Evolutionary conservation across 139 green algal species (phyloP).

Genomic region (Picochlorum sp.): DNA sequence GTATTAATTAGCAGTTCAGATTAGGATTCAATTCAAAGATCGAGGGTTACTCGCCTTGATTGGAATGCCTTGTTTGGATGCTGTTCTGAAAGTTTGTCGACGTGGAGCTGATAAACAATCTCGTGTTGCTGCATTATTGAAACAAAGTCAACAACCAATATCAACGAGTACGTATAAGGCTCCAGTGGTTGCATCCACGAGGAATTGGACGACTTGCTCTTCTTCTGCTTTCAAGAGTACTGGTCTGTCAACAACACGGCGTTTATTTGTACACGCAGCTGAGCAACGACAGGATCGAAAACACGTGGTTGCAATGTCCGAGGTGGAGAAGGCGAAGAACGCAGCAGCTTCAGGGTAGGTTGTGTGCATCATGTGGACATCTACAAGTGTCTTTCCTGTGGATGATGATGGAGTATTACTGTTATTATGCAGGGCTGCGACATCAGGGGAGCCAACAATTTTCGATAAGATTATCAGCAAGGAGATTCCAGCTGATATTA

Average conservation of each 20-base stretch:
- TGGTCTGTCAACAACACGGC: too few relatives aligned
- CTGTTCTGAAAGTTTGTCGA: neutral
- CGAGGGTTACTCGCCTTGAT: neutral
- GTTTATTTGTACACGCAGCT: too few relatives aligned
- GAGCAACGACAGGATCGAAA: constrained; percentile 17
- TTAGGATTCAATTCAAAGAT: neutral
- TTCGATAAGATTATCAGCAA: constrained; percentile 96
- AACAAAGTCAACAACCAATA: neutral
- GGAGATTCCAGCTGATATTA: constrained; percentile 74
- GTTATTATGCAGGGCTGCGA: constrained; percentile 10
- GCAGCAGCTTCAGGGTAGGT: constrained; percentile 25
- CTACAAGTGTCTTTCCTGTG: too few relatives aligned
- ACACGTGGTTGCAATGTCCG: constrained; percentile 9
- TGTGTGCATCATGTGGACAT: too few relatives aligned
- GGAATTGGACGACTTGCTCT: too few relatives aligned
- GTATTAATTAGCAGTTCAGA: neutral
- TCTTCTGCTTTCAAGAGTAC: too few relatives aligned
- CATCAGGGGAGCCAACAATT: constrained; percentile 60
- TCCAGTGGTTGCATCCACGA: too few relatives aligned
- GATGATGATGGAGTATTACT: too few relatives aligned
- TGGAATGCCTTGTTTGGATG: neutral
- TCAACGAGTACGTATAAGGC: too few relatives aligned
- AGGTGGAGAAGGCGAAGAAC: constrained; percentile 19
- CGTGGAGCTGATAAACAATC: neutral
- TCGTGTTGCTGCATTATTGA: neutral